These are phyloP conservation scores for Magnolia sinica DNA, from an alignment of 164 flowering plant species.

Conservation along the genomic window DNA sequence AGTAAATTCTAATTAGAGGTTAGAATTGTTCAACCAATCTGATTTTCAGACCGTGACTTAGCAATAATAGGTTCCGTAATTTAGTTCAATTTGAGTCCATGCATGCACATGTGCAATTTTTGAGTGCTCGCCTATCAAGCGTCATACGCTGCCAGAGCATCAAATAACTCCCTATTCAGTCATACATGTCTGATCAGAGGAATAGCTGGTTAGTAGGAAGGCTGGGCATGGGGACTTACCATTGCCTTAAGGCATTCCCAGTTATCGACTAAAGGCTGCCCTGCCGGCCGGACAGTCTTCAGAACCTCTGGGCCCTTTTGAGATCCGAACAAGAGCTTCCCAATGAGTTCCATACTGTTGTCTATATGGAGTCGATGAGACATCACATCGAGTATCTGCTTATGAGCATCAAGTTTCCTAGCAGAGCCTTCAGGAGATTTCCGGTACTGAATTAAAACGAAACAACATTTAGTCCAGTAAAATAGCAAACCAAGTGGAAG, in stretches of 20 bases:
- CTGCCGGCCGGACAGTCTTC: slow-evolving; percentile 55
- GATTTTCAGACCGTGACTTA: background rate
- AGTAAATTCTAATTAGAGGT: too few species aligned
- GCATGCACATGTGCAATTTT: too few species aligned
- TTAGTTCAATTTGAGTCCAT: too few species aligned
- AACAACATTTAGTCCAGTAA: background rate
- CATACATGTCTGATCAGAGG: too few species aligned
- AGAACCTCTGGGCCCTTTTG: slow-evolving; percentile 53
- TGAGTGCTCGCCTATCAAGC: too few species aligned
- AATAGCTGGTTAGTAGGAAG: too few species aligned
- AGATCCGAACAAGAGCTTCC: slow-evolving; percentile 70
- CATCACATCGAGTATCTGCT: slow-evolving; percentile 62
- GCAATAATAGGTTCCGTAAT: background rate
- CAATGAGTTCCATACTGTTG: slow-evolving; percentile 54
- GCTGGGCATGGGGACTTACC: slow-evolving; percentile 35
- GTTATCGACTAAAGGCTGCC: slow-evolving; percentile 78
- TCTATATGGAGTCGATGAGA: slow-evolving; percentile 71
- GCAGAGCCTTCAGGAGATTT: slow-evolving; percentile 69
- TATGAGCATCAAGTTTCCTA: slow-evolving; percentile 60
- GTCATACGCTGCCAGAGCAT: too few species aligned
- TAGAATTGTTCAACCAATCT: background rate
- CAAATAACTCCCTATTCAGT: too few species aligned
- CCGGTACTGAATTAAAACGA: slow-evolving; percentile 38
- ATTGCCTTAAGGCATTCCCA: slow-evolving; percentile 80
- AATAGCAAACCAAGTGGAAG: background rate